Percentiles rank a stretch among this genome's conserved stretches.
Evolutionary conservation across 805 yeast species (phyloP).

Genomic region (Lachancea quebecensis): DNA sequence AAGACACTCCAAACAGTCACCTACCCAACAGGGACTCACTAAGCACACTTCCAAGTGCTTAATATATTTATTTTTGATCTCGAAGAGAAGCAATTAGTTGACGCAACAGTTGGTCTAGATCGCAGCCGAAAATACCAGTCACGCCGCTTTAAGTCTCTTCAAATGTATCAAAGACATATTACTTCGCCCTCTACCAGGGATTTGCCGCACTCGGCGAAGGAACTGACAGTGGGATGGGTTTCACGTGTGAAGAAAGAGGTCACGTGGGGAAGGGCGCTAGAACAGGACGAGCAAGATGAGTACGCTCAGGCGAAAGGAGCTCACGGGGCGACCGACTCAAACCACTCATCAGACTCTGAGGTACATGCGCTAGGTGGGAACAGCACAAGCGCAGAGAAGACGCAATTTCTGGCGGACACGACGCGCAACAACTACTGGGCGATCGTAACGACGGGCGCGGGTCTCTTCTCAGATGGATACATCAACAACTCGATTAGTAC

Average conservation of each 20-base stretch:
- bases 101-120: too few relatives aligned
- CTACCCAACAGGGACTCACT: too few relatives aligned
- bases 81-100: too few relatives aligned
- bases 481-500: conserved; percentile 79
- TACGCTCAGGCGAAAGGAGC: not conserved
- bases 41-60: too few relatives aligned
- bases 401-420: not conserved
- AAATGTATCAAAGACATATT: conserved; percentile 12
- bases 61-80: too few relatives aligned
- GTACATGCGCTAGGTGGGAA: conserved; percentile 8
- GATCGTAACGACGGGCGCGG: conserved; percentile 81
- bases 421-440: conserved; percentile 46
- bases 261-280: conserved; percentile 15
- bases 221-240: conserved; percentile 38
- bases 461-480: conserved; percentile 89
- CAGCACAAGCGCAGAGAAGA: conserved; percentile 8
- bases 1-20: too few relatives aligned
- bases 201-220: conserved; percentile 38
- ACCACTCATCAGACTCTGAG: too few relatives aligned
- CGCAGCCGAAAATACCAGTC: too few relatives aligned
- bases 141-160: too few relatives aligned
- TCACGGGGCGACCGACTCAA: conserved; percentile 8
- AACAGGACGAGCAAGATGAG: not conserved
- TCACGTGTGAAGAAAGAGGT: conserved; percentile 38
- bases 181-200: conserved; percentile 37